Evolutionary conservation across 2,329 filamentous ascomycete species (phyloP), one percentile per base, ranked within the genome.

Genomic region (Moelleriella libera): DNA sequence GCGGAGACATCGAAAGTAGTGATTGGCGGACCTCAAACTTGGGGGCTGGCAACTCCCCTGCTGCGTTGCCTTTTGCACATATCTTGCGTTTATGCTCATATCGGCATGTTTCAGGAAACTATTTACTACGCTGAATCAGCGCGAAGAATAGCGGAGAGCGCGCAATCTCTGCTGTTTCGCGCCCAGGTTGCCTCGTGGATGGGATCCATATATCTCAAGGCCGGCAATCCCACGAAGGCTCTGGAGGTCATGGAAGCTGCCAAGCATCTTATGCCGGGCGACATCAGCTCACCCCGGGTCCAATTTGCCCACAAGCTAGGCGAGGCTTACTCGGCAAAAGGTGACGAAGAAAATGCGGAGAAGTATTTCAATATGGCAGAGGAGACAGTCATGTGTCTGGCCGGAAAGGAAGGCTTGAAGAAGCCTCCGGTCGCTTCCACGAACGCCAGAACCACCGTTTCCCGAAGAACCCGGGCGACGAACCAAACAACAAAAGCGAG

Each of bases 51-150:
- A 6, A 76, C 79, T 30, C 80, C 83, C 1, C 72, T 96, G 21
- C 82, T 88, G 55, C 75, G 78, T 31, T 79, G 81, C 48, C 69
- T 94, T 11, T 65, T 82, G 50, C 82, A 88, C 49, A 75, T 95
- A 3, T 88, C 88, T 0, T 75, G 76, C 4, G 70, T 94, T 1
- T 95, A 89, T 55, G 80, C 84, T 1, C 83, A 94, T 53, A 77
- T 92, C 52, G 92, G 92, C 30, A 76, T 94, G 65, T 87, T 88
- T 53, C 82, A 87, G 50, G 90, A 97, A 61, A 90, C 90, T 2
- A 68, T 90, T 1, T 92, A 89, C 60, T 94, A 94, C 55, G 82
- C 84, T 1, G 84, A 96, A 54, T 85, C 92, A 56, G 88, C 88
- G 0, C 71, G 83, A 47, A 87, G 84, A 57, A 76, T 94, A 50